Conservation (phyloP, 208 protist genomes). For the Acanthamoeba triangularis region DNA sequence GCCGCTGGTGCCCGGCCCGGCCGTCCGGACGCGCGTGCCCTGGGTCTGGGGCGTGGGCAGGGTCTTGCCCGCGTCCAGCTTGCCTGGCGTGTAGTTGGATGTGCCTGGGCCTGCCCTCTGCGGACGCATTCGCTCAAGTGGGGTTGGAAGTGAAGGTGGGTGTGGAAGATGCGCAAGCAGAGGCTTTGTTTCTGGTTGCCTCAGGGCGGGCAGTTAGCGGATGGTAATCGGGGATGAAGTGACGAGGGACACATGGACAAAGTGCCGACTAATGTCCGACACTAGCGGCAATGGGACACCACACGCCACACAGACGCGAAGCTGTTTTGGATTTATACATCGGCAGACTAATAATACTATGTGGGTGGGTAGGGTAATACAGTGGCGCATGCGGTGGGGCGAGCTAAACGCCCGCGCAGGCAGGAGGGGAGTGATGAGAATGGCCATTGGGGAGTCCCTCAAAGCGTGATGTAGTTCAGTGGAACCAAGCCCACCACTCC, state of each 20-base stretch:
- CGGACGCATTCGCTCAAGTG: neutral
- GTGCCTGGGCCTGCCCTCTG: neutral
- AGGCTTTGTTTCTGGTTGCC: neutral
- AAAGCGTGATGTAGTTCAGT: conserved; percentile 56
- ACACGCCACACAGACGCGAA: too few species aligned
- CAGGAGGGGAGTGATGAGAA: neutral
- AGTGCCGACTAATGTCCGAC: neutral
- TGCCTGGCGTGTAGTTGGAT: neutral
- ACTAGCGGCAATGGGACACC: neutral
- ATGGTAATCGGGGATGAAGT: neutral
- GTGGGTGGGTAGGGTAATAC: too few species aligned
- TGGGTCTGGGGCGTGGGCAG: neutral
- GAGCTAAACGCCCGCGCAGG: neutral
- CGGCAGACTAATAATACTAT: too few species aligned
- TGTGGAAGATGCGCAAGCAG: neutral
- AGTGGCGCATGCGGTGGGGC: too few species aligned
- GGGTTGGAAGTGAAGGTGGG: neutral
- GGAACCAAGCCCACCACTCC: conserved; percentile 61
- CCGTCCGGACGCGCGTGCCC: neutral
- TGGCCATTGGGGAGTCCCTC: neutral
- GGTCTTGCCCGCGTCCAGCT: neutral
- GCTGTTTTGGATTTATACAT: too few species aligned
- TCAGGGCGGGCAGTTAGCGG: neutral
- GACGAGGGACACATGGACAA: neutral
- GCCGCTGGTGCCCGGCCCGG: conserved; percentile 19